phyloP scores from a whole-genome alignment of 306 rosid species.

The Cucurbita maxima region DNA sequence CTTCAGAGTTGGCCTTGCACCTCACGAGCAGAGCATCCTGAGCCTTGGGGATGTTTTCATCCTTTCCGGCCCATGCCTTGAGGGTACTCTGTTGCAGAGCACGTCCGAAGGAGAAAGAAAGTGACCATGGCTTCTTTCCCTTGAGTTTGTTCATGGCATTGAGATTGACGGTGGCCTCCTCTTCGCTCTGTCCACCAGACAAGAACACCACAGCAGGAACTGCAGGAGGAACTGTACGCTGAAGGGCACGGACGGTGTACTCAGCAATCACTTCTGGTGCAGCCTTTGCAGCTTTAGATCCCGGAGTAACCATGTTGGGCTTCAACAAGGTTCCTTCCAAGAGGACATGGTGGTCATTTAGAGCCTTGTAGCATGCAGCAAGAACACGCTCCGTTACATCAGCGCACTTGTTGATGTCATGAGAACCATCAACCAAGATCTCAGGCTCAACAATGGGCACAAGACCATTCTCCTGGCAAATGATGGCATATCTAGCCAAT shows the following conservation, averaged over 20 bases:
- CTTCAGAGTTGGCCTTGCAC: constrained; percentile 62
- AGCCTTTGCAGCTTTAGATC: constrained; percentile 46
- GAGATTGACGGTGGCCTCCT: constrained; percentile 61
- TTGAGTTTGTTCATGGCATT: constrained; percentile 58
- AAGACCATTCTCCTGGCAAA: constrained; percentile 72
- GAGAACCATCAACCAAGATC: constrained; percentile 66
- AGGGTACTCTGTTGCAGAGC: constrained; percentile 73
- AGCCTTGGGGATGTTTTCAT: constrained; percentile 38
- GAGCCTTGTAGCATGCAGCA: constrained; percentile 84
- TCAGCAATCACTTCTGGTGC: constrained; percentile 48
- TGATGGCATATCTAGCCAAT: constrained; percentile 53
- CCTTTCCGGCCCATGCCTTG: constrained; percentile 66
- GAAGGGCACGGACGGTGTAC: constrained; percentile 48
- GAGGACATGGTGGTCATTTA: constrained; percentile 58
- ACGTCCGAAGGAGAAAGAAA: constrained; percentile 61
- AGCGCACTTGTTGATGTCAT: constrained; percentile 47
- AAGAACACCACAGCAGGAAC: constrained; percentile 62
- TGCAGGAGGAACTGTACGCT: constrained; percentile 49
- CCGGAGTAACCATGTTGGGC: constrained; percentile 85
- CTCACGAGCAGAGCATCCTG: constrained; percentile 44
- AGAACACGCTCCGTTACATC: constrained; percentile 61
- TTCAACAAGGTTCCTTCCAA: constrained; percentile 69
- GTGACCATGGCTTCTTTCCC: constrained; percentile 76
- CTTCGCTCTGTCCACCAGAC: constrained; percentile 85
- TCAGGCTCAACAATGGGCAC: constrained; percentile 80